Evolutionary conservation across 2,329 filamentous ascomycete species (phyloP).

Genomic region (Monosporascus sp.): DNA sequence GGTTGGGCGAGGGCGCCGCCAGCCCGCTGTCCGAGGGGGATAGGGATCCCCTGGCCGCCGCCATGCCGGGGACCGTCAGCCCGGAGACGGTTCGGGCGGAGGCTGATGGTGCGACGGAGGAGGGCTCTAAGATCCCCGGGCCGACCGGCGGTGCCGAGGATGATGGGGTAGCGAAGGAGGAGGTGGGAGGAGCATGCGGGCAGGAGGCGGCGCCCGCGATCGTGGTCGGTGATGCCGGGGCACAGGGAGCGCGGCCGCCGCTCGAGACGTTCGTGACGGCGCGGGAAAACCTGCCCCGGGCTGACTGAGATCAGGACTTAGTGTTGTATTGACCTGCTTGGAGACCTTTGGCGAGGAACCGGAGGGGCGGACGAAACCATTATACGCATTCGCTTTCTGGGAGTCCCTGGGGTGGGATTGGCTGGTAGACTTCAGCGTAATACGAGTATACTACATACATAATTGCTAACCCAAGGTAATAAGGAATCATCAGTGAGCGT

Average conservation of each 20-base stretch:
- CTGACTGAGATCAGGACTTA: conserved; percentile 10
- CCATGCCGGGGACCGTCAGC: conserved; percentile 6
- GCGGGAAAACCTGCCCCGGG: conserved; percentile 34
- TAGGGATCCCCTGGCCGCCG: conserved; percentile 7
- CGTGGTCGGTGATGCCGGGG: conserved; percentile 2
- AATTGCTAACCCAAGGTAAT: no score
- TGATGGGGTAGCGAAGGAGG: no score
- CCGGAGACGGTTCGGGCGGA: conserved; percentile 8
- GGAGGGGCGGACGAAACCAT: no score
- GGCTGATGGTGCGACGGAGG: conserved; percentile 4
- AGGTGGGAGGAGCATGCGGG: neutral
- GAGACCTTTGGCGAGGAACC: neutral
- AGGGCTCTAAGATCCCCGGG: neutral
- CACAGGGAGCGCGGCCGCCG: conserved; percentile 14
- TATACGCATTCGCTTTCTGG: no score
- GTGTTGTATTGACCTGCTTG: no score
- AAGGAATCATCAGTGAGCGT: no score
- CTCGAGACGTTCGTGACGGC: conserved; percentile 54
- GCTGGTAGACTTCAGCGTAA: no score
- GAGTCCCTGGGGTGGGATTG: no score
- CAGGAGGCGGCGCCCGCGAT: conserved; percentile 5
- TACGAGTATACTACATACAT: no score
- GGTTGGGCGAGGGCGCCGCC: no score
- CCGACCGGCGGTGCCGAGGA: no score
- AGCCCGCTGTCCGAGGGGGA: conserved; percentile 1